Percentiles rank a stretch among this genome's conserved stretches.
Conservation (phyloP, 1,284 basidiomycete genomes). For the Athelia psychrophila region DNA sequence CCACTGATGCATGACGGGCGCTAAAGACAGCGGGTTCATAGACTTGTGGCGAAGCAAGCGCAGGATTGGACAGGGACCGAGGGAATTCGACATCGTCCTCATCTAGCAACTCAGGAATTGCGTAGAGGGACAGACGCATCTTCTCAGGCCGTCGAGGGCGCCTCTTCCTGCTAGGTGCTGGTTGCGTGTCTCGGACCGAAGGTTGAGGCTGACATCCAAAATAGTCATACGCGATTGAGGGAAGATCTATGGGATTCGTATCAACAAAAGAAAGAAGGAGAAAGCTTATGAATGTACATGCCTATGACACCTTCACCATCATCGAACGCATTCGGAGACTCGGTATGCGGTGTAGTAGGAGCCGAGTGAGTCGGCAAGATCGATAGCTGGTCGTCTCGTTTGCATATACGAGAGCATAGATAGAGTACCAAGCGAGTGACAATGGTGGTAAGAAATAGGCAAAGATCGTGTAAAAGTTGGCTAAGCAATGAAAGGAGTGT, state of each 20-base stretch:
- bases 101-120: neutral
- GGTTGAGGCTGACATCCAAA: neutral
- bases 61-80: neutral
- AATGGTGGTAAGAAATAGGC: neutral
- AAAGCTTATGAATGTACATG: neutral
- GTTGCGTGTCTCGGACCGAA: neutral
- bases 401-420: neutral
- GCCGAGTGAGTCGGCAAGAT: neutral
- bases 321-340: neutral
- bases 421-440: neutral
- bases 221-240: neutral
- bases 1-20: neutral
- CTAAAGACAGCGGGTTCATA: neutral
- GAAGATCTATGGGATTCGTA: neutral
- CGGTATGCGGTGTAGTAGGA: neutral
- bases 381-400: neutral
- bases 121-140: neutral
- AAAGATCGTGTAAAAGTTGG: conserved; percentile 3
- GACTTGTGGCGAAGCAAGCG: neutral
- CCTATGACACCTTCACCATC: neutral
- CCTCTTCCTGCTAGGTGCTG: neutral
- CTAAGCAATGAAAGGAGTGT: neutral
- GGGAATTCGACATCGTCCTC: neutral
- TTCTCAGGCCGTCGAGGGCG: neutral
- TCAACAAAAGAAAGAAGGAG: neutral